Conservation (phyloP, 75 land plant genomes). For the Cunninghamia lanceolata region DNA sequence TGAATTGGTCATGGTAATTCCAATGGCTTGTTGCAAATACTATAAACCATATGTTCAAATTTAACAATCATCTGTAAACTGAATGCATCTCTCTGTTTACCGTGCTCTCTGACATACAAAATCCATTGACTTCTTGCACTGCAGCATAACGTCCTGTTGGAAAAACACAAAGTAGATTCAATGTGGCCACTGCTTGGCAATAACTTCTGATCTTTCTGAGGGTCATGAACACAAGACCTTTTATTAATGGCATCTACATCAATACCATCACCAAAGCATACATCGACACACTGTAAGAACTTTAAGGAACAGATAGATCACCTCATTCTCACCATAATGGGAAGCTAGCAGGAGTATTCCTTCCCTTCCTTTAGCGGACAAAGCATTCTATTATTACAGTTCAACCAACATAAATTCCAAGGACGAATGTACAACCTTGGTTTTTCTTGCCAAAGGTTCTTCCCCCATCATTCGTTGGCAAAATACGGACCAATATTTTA, state of each 20-base stretch:
- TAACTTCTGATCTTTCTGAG: constrained; percentile 61
- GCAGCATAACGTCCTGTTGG: constrained; percentile 80
- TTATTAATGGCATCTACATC: constrained; percentile 52
- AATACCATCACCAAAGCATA: constrained; percentile 42
- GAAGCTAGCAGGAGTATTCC: neutral
- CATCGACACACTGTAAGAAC: neutral
- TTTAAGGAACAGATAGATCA: neutral
- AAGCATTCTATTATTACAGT: neutral
- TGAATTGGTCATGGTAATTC: neutral
- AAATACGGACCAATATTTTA: neutral
- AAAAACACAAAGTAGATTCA: constrained; percentile 68
- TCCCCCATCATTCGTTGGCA: neutral
- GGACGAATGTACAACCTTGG: neutral
- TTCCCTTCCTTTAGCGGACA: neutral
- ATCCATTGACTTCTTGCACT: constrained; percentile 76
- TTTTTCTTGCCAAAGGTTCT: neutral
- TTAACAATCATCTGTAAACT: neutral
- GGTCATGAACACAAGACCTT: constrained; percentile 44
- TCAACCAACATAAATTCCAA: neutral
- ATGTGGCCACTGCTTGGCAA: constrained; percentile 57
- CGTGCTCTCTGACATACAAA: constrained; percentile 56
- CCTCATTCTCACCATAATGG: neutral
- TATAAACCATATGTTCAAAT: neutral
- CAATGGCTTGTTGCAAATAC: neutral
- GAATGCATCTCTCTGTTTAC: constrained; percentile 63